A percentile compares a stretch with the other conserved stretches of the same genome.
Evolutionary conservation across 2,329 filamentous ascomycete species (phyloP).

Genomic region (Beauveria pseudobassiana): DNA sequence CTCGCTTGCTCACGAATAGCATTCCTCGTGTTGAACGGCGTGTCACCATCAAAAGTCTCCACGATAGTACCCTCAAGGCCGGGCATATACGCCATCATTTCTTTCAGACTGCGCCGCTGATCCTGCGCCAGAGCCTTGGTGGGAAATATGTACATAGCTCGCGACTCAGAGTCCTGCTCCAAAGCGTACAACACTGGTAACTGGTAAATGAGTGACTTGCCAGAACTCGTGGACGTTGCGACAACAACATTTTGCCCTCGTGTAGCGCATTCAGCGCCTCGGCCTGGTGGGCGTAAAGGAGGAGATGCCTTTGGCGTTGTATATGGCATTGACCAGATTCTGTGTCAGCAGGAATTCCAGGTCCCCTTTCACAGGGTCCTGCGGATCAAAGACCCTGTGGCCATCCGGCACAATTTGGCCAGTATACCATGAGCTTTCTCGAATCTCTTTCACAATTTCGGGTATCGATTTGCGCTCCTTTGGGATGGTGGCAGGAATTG

Average conservation of each 20-base stretch:
- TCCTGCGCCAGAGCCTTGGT: conserved; percentile 96
- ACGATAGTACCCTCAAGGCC: conserved; percentile 69
- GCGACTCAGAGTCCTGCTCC: conserved; percentile 65
- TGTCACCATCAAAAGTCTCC: conserved; percentile 95
- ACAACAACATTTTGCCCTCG: conserved; percentile 83
- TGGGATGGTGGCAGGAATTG: conserved; percentile 65
- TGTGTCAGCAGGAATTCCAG: conserved; percentile 83
- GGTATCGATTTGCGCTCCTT: conserved; percentile 71
- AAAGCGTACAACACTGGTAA: conserved; percentile 83
- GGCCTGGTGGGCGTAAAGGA: conserved; percentile 80
- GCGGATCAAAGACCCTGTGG: conserved; percentile 82
- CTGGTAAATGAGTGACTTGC: conserved; percentile 97
- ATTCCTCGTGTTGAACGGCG: conserved; percentile 71
- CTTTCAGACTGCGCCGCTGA: conserved; percentile 79
- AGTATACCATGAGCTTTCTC: conserved; percentile 77
- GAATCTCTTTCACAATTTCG: conserved; percentile 80
- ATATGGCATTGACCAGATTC: conserved; percentile 87
- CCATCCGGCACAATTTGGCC: conserved; percentile 91
- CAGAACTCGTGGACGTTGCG: conserved; percentile 90
- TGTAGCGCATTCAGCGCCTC: conserved; percentile 87
- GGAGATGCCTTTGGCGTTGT: conserved; percentile 82
- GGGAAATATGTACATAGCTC: conserved; percentile 97
- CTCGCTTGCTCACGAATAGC: conserved; percentile 78
- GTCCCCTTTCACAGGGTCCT: conserved; percentile 73
- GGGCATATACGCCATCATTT: conserved; percentile 74